A percentile compares a stretch with the other conserved stretches of the same genome.
phyloP scores from a whole-genome alignment of 106 monocot genomes.

The Platanthera zijinensis region DNA sequence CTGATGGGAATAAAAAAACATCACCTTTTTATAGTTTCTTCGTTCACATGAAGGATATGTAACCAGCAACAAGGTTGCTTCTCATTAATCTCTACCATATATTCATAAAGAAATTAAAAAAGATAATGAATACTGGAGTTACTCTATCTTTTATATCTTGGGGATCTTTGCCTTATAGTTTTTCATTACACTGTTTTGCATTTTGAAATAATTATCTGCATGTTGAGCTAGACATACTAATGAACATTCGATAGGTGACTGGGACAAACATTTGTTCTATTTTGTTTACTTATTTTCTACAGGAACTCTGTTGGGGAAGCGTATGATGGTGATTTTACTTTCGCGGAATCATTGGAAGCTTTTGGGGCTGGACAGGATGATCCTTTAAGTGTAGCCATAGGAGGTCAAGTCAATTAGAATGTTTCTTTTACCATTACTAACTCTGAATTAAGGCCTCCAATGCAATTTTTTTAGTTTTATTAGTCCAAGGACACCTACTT shows the following conservation, averaged over 20 bases:
- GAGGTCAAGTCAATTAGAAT: slow-evolving; percentile 45
- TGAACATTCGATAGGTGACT: neutral
- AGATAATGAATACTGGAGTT: neutral
- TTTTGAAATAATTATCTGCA: neutral
- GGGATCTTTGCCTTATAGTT: neutral
- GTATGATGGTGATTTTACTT: slow-evolving; percentile 63
- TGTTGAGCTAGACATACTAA: neutral
- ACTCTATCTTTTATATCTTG: neutral
- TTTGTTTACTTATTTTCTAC: slow-evolving; percentile 10
- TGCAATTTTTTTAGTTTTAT: too few relatives aligned
- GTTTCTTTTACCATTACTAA: neutral
- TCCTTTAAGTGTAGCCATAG: slow-evolving; percentile 88
- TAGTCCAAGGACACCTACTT: too few relatives aligned
- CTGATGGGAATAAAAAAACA: neutral
- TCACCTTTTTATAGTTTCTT: neutral
- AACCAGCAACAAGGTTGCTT: neutral
- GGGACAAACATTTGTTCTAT: neutral
- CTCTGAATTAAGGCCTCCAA: neutral
- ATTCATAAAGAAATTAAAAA: neutral
- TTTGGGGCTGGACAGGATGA: slow-evolving; percentile 98
- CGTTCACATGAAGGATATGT: neutral
- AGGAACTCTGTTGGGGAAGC: slow-evolving; percentile 73
- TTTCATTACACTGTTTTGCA: neutral
- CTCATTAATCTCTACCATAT: neutral
- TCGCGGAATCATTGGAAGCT: slow-evolving; percentile 89